Conservation (phyloP, 116 monocot species). For the Iris pallida region DNA sequence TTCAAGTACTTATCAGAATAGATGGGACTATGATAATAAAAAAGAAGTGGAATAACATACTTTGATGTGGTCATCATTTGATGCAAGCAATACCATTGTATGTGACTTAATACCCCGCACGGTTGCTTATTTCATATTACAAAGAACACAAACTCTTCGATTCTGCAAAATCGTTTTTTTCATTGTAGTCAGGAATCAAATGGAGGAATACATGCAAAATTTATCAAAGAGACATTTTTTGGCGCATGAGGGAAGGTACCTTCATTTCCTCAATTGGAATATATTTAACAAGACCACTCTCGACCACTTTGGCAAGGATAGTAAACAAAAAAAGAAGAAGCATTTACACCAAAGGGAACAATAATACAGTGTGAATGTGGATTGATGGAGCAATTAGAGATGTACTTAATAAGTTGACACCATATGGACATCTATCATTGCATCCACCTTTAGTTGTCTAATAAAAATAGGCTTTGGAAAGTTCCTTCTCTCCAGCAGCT, state of each 20-base stretch:
- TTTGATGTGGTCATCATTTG: constrained; percentile 62
- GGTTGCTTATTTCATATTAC: constrained; percentile 88
- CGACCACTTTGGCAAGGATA: no score
- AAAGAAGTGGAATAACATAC: constrained; percentile 31
- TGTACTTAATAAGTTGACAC: no score
- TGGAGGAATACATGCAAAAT: not conserved
- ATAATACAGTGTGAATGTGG: no score
- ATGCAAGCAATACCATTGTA: constrained; percentile 93
- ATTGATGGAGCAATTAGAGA: no score
- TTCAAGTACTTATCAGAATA: no score
- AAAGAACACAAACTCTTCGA: constrained; percentile 92
- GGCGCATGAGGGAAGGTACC: constrained; percentile 31
- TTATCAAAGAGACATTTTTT: not conserved
- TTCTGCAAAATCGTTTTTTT: constrained; percentile 42
- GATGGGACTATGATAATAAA: no score
- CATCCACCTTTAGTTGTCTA: no score
- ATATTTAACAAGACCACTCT: constrained; percentile 91
- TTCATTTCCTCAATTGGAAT: constrained; percentile 91
- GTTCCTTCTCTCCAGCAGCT: constrained; percentile 80
- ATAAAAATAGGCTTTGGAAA: constrained; percentile 50
- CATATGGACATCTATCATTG: no score
- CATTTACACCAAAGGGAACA: no score
- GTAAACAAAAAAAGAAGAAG: no score
- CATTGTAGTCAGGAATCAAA: no score
- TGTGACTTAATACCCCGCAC: constrained; percentile 98